Evolutionary conservation across 2,329 filamentous ascomycete species (phyloP).

Genomic region (Pseudogymnoascus sp.): DNA sequence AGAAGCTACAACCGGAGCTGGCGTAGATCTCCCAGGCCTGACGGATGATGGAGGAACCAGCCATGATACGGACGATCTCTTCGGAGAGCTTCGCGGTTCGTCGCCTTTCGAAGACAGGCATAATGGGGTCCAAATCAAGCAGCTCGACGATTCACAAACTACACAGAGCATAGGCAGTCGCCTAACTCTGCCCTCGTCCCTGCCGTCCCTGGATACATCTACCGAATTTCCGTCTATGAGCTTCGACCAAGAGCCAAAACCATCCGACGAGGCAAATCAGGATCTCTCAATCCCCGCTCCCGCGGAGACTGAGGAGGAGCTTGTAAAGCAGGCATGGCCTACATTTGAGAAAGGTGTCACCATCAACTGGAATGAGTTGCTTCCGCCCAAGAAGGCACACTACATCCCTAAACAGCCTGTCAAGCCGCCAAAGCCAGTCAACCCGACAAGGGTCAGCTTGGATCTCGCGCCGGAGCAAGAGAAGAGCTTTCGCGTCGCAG

Average conservation of each 20-base stretch:
- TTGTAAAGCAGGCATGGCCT: conserved; percentile 74
- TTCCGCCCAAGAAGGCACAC: conserved; percentile 70
- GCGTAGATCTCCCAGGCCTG: conserved; percentile 23
- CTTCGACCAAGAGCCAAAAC: conserved; percentile 32
- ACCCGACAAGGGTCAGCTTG: conserved; percentile 79
- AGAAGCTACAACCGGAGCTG: conserved; percentile 29
- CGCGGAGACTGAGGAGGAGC: conserved; percentile 63
- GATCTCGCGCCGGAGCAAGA: conserved; percentile 83
- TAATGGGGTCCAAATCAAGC: conserved; percentile 25
- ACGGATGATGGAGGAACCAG: conserved; percentile 52
- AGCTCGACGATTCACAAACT: conserved; percentile 16
- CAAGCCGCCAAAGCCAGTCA: conserved; percentile 72
- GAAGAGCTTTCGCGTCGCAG: conserved; percentile 70
- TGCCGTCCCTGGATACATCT: conserved; percentile 11
- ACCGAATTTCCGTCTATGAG: conserved; percentile 33
- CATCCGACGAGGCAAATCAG: conserved; percentile 39
- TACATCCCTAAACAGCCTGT: conserved; percentile 70
- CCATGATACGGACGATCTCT: conserved; percentile 55
- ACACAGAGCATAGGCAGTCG: conserved; percentile 14
- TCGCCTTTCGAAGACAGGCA: conserved; percentile 23
- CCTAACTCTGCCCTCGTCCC: conserved; percentile 18
- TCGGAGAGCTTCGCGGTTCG: conserved; percentile 46
- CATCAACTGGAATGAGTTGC: conserved; percentile 71
- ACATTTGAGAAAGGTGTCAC: conserved; percentile 67
- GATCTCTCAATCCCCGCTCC: conserved; percentile 58